Evolutionary conservation across 768 basidiomycete genomes (phyloP).

Genomic region (Amanita exitialis): DNA sequence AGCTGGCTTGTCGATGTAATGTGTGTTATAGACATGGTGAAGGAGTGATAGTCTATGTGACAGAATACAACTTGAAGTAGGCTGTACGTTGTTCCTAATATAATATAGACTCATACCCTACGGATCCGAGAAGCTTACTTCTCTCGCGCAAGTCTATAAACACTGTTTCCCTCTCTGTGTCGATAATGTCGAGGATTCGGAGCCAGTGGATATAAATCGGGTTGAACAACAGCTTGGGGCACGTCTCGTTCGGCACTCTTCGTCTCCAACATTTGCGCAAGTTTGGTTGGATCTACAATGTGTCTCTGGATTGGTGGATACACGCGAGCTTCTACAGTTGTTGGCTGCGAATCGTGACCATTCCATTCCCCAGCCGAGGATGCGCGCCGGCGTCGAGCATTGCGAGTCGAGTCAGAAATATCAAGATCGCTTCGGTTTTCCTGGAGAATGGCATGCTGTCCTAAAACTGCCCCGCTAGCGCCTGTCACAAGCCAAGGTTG

Average conservation of each 20-base stretch:
- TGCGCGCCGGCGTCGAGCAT: slow-evolving; percentile 27
- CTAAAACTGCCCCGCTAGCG: background rate
- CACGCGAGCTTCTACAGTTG: background rate
- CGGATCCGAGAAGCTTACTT: background rate
- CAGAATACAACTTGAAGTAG: too few species aligned
- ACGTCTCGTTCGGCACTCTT: background rate
- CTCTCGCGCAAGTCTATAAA: background rate
- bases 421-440: slow-evolving; percentile 8
- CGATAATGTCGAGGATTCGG: slow-evolving; percentile 2
- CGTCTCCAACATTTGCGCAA: slow-evolving; percentile 1
- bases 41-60: background rate
- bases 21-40: slow-evolving; percentile 44
- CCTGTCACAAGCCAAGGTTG: slow-evolving; percentile 3
- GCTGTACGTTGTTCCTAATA: background rate
- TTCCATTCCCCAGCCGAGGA: slow-evolving; percentile 35
- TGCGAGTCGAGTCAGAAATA: background rate
- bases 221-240: background rate
- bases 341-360: slow-evolving; percentile 5
- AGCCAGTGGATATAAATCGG: background rate
- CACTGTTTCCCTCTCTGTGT: background rate
- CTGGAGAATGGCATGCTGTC: background rate
- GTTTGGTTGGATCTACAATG: slow-evolving; percentile 1
- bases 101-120: background rate
- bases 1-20: slow-evolving; percentile 56
- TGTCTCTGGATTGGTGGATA: slow-evolving; percentile 1